Conservation (phyloP, 139 green algal genomes). For the Deuterostichococcus epilithicus region DNA sequence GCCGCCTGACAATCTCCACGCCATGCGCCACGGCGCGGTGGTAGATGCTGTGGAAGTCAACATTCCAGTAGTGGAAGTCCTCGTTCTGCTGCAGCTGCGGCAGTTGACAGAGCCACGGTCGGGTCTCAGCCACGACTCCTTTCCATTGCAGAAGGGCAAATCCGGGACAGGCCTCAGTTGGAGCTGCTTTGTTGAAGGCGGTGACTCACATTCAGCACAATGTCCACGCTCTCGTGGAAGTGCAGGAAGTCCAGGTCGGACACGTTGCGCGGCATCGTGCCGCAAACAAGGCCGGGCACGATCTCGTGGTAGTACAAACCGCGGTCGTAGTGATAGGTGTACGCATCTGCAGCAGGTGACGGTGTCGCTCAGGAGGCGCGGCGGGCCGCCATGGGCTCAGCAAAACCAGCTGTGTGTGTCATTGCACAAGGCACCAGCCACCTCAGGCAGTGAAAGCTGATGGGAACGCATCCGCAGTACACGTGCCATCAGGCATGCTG, state of each 20-base stretch:
- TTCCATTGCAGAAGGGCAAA: neutral
- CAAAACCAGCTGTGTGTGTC: no score
- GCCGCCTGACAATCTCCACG: conserved; percentile 45
- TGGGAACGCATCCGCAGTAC: neutral
- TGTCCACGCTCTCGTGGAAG: conserved; percentile 12
- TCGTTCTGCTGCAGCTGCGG: conserved; percentile 60
- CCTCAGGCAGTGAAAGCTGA: neutral
- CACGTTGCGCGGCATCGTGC: conserved; percentile 51
- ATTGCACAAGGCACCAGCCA: neutral
- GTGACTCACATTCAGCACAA: conserved; percentile 21
- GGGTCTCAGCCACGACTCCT: neutral
- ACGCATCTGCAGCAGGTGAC: conserved; percentile 20
- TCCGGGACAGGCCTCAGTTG: neutral
- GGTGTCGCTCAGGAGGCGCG: neutral
- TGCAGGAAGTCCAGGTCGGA: conserved; percentile 47
- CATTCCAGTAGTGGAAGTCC: conserved; percentile 64
- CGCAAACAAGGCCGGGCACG: conserved; percentile 42
- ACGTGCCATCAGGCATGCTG: no score
- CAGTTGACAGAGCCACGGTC: conserved; percentile 7
- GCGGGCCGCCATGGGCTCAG: no score
- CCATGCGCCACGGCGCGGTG: conserved; percentile 27
- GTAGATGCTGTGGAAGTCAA: conserved; percentile 41
- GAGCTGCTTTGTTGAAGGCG: neutral
- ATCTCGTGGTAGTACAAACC: conserved; percentile 75
- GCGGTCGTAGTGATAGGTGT: conserved; percentile 55